Conservation (phyloP, 805 yeast species). For the Candida verbasci region DNA sequence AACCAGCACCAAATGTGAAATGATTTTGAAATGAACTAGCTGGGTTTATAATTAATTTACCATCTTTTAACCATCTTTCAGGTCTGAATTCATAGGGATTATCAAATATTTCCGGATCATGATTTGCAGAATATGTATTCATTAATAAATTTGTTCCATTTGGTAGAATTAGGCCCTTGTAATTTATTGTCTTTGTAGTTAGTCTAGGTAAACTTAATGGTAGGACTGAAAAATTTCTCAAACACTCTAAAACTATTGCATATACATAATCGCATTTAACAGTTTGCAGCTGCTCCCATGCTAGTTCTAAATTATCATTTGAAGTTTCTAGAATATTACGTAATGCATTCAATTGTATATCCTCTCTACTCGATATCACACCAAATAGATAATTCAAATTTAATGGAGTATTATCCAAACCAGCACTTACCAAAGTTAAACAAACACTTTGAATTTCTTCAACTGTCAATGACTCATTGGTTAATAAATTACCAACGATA, state of each 20-base stretch:
- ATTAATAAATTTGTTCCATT: slow-evolving; percentile 51
- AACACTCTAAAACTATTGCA: slow-evolving; percentile 60
- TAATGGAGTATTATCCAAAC: slow-evolving; percentile 67
- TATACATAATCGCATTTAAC: slow-evolving; percentile 33
- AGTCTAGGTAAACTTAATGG: slow-evolving; percentile 65
- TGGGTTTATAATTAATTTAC: slow-evolving; percentile 9
- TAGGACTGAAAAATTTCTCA: slow-evolving; percentile 59
- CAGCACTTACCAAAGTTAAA: slow-evolving; percentile 75
- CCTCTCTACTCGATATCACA: slow-evolving; percentile 37
- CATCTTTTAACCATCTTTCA: slow-evolving; percentile 43
- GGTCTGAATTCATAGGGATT: slow-evolving; percentile 50
- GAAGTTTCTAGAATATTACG: slow-evolving; percentile 32
- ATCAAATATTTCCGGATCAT: slow-evolving; percentile 44
- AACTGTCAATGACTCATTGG: slow-evolving; percentile 9
- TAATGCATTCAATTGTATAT: slow-evolving; percentile 40
- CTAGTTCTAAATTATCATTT: slow-evolving; percentile 24
- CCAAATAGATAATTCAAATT: slow-evolving; percentile 59
- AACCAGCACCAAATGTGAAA: slow-evolving; percentile 65
- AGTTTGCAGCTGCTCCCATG: slow-evolving; percentile 24
- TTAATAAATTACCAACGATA: slow-evolving; percentile 26
- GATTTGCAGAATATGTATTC: slow-evolving; percentile 71
- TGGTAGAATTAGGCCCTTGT: slow-evolving; percentile 43
- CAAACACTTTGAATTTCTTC: slow-evolving; percentile 57
- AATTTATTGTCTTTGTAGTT: slow-evolving; percentile 48
- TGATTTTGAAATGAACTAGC: slow-evolving; percentile 21